Base-by-base conservation (phyloP, 2,329 filamentous ascomycete species). In the Epichloe aotearoae region DNA sequence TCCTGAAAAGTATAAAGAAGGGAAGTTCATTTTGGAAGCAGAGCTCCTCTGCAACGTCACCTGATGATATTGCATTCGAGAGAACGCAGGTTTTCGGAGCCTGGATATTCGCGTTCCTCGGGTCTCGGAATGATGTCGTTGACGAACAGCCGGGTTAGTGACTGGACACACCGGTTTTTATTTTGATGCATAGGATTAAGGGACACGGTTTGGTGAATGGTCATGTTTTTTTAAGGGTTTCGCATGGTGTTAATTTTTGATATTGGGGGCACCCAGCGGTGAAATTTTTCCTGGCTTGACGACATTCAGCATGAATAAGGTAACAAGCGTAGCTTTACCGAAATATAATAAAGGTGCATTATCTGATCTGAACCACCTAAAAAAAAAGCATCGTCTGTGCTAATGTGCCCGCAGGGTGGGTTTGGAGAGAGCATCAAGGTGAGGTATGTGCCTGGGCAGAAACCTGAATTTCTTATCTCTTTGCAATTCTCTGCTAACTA, bases 1-100 rank as follows among this genome's bases (percentile, higher is more conserved):
- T 36, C 83, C 77, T 56, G 91, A 98, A 77, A 95, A 95, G 71
- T 98, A 98, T 72, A 98, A 98, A 74, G 93, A 98, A 75, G 90
- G 89, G 51, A 98, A 97, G 72, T 97, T 86, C 66, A 98, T 98
- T 53, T 76, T 98, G 52, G 91, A 97, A 73, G 87, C 86, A 34
- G 90, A 95, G 72, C 70, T 96, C 56, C 75, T 97, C 39, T 91
- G 86, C 68, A 83, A 82, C 58, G 89, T 96, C 54, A 79, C 73
- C n/a, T 54, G 50, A 52, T 33, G 23, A 37, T n/a, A 23, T 30
- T n/a, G 37, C 23, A 34, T 39, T 15, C 19, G 19, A 19, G 12
- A 17, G 40, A 42, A 20, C 8, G 15, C 19, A 23, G 10, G 8
- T 30, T 30, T 41, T 20, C 39, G 10, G 37, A 39, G 37, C 37